phyloP scores from a whole-genome alignment of 176 grass and related monocot genomes.

The Oryza coarctata region DNA sequence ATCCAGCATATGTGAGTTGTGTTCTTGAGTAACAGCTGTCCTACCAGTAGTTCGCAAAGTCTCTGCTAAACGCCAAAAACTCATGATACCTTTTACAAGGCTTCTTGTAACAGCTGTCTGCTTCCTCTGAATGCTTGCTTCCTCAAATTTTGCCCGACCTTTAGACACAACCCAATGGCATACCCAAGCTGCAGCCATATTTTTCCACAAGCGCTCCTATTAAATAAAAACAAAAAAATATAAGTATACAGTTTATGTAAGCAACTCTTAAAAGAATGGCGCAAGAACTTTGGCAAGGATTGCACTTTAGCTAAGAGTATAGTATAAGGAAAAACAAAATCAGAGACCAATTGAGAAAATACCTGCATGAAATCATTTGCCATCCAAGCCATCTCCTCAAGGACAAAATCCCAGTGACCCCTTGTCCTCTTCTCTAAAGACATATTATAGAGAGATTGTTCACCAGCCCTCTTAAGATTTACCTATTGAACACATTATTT shows the following conservation, averaged over 20 bases:
- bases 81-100: slow-evolving; percentile 59
- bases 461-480: slow-evolving; percentile 54
- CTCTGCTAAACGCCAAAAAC: slow-evolving; percentile 75
- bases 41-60: slow-evolving; percentile 23
- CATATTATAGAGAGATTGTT: slow-evolving; percentile 54
- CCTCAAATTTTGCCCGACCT: slow-evolving; percentile 68
- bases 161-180: slow-evolving; percentile 58
- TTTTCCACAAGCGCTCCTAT: slow-evolving; percentile 93
- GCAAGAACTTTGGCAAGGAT: neutral
- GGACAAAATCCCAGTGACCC: slow-evolving; percentile 95
- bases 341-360: slow-evolving; percentile 23
- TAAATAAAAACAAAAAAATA: slow-evolving; percentile 31
- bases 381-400: slow-evolving; percentile 97
- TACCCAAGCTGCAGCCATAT: slow-evolving; percentile 56
- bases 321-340: slow-evolving; percentile 5
- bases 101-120: slow-evolving; percentile 64
- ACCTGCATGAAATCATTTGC: slow-evolving; percentile 99
- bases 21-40: slow-evolving; percentile 14
- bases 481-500: slow-evolving; percentile 48
- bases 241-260: neutral
- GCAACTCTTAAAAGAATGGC: neutral
- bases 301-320: slow-evolving; percentile 24
- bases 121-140: slow-evolving; percentile 64
- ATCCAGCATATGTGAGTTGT: slow-evolving; percentile 29
- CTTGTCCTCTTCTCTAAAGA: slow-evolving; percentile 76